A percentile compares a stretch with the other conserved stretches of the same genome.
Evolutionary conservation across 1,139 yeast species (phyloP).

Genomic region (Zhuliangozyma parablackwelliae): DNA sequence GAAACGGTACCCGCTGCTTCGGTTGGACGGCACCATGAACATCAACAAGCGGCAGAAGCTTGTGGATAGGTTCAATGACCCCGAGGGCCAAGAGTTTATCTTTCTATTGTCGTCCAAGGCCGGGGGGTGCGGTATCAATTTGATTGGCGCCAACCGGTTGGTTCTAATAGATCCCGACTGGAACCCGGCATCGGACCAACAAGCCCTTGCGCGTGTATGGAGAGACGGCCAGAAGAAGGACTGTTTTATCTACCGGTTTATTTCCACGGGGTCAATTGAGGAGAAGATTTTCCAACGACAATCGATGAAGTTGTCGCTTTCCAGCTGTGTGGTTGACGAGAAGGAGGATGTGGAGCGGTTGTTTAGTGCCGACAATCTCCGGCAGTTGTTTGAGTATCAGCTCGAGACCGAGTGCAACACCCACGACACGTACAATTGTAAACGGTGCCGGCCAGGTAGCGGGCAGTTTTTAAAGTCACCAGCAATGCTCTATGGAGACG

Average conservation of each 20-base stretch:
- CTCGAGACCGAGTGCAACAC: constrained; percentile 78
- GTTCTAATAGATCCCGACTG: constrained; percentile 94
- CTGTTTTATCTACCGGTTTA: constrained; percentile 90
- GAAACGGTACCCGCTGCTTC: constrained; percentile 68
- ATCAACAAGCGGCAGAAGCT: constrained; percentile 90
- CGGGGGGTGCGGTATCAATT: constrained; percentile 97
- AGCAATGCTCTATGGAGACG: constrained; percentile 96
- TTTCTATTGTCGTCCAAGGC: constrained; percentile 92
- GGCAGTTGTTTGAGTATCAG: constrained; percentile 70
- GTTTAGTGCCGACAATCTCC: constrained; percentile 76
- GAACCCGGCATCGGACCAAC: constrained; percentile 99
- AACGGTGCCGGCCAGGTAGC: constrained; percentile 57
- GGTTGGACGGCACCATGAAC: constrained; percentile 90
- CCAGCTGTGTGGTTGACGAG: constrained; percentile 96
- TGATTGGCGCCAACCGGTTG: constrained; percentile 92
- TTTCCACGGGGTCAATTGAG: constrained; percentile 92
- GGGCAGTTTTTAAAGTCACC: constrained; percentile 65
- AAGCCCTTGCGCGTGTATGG: constrained; percentile 97
- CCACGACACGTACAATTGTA: constrained; percentile 87
- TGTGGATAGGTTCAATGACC: constrained; percentile 88
- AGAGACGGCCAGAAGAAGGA: constrained; percentile 98
- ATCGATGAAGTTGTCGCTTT: constrained; percentile 88
- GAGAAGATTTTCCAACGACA: constrained; percentile 96
- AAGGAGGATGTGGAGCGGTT: constrained; percentile 91
- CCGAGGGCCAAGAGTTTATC: constrained; percentile 82